Base-by-base conservation (phyloP, 169 alveolate species). In the Plasmodium gonderi region DNA sequence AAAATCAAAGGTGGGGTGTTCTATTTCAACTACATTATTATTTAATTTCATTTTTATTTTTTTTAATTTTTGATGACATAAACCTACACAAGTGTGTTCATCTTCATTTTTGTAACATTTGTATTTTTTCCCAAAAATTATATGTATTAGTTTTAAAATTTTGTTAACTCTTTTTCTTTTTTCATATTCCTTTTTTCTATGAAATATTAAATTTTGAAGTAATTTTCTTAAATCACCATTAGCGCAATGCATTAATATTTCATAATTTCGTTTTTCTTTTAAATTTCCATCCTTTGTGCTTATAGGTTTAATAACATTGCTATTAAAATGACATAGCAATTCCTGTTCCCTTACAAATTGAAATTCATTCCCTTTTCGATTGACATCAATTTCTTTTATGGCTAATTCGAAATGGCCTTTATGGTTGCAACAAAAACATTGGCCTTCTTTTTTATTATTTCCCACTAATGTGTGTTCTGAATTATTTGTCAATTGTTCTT, bases 331-430 rank as follows among this genome's bases (percentile, higher is more conserved):
- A 29, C 94, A 80, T 95, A 95, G 83, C 89, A 95, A 79, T 74
- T 95, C 97, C 83, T 94, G 95, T 54, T 95, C 97, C 45, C 97
- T 85, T 42, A 95, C 91, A 85, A 94, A 95, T 78, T 95, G 97
- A 72, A 38, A 85, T 8, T 85, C 92, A 33, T 75, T 85, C 8
- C 87, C 87, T 85, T 72, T 75, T 75, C 87, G 67, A 85, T 82
- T 85, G 33, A 85, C 79, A 78, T 85, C 92, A 20, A 85, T 85
- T 74, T 85, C 92, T 85, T 85, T 85, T 49, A 85, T 76, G 44
- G 92, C 92, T 67, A 85, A 33, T 11, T 74, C 89, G 67, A 85
- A 76, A 60, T 85, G 44, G 17, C 87, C 72, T 85, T 75, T 85
- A 14, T 33, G 47, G 40, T 72, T n/a, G 31, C 87, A 75, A 29